phyloP scores from a whole-genome alignment of 768 basidiomycete species.

The Gelatoporia subvermispora region DNA sequence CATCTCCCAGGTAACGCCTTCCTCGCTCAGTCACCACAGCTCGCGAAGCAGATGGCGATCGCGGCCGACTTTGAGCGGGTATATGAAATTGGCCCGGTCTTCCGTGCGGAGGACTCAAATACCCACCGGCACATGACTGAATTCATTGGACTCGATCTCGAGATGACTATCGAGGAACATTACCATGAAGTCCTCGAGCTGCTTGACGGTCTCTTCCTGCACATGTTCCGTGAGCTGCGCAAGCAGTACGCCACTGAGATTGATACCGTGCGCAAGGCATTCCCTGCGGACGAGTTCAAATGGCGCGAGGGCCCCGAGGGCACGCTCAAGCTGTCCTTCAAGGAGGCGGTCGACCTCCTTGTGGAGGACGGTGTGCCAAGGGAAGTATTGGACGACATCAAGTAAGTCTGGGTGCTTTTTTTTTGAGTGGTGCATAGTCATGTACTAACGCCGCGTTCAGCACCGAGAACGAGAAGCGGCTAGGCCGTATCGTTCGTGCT shows the following conservation, averaged over 20 bases:
- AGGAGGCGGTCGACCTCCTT: conserved; percentile 82
- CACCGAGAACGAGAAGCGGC: conserved; percentile 92
- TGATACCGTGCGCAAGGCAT: conserved; percentile 74
- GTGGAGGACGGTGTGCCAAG: conserved; percentile 81
- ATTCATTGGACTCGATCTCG: conserved; percentile 97
- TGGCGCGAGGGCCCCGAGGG: conserved; percentile 89
- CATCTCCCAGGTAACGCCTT: conserved; percentile 83
- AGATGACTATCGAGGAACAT: conserved; percentile 98
- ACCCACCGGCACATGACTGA: conserved; percentile 98
- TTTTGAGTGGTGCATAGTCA: not conserved
- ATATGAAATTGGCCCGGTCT: conserved; percentile 95
- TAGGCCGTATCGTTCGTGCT: conserved; percentile 83
- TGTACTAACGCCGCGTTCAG: conserved; percentile 33
- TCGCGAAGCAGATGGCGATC: conserved; percentile 99
- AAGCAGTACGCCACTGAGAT: conserved; percentile 80
- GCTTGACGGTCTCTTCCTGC: conserved; percentile 80
- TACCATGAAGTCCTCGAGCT: conserved; percentile 97
- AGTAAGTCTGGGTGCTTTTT: conserved; percentile 38
- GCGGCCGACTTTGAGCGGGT: conserved; percentile 98
- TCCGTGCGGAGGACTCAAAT: conserved; percentile 96
- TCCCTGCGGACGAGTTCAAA: conserved; percentile 93
- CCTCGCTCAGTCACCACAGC: conserved; percentile 94
- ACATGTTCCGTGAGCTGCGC: conserved; percentile 81
- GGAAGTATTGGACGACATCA: conserved; percentile 84
- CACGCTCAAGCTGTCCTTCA: conserved; percentile 81